Evolutionary conservation across 2,329 filamentous ascomycete species (phyloP), one percentile per base, ranked within the genome.

Genomic region (Aureobasidium sp.): DNA sequence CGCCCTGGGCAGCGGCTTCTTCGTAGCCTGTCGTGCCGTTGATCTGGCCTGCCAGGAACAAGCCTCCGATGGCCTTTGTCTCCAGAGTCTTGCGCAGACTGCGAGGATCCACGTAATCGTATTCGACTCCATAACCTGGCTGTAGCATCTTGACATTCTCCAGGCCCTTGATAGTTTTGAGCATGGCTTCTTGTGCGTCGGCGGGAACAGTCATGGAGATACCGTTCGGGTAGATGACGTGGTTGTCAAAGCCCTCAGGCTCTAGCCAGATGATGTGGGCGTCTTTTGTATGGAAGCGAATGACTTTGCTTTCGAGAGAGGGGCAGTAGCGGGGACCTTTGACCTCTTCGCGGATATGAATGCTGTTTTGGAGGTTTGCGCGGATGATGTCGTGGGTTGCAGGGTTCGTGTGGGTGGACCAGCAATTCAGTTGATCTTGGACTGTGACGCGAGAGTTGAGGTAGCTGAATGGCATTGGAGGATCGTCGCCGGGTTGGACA

Each of bases 21-120:
- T 99, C 94, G 73, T 99, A 99, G 3, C 94, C 94, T 0, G 94
- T 99, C 0, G 94, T 99, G 49, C 94, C 94, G 74, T 99, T 99
- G 74, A 99, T 97, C 73, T 99, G 94, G 4, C 94, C 94, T 0
- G 94, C 94, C 36, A 99, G 82, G 76, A 89, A 99, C 14, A 99
- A 83, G 1, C 94, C 94, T 8, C 80, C 80, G 65, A 99, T 96
- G 25, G 88, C 82, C 75, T 97, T 99, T 1, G 94, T 97, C 75
- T 99, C 94, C 8, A 99, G 83, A 0, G 92, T 94, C n/a, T 89
- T 85, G 66, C 87, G 88, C 3, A 99, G 81, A 68, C 89, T 88
- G 58, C 94, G 87, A 20, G 94, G 94, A 71, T 99, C 94, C 20
- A 99, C 90, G 73, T 99, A 99, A 77, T 97, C 94, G 74, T 99